phyloP scores from a whole-genome alignment of 805 yeast genomes.

The Zygosaccharomyces bailii region DNA sequence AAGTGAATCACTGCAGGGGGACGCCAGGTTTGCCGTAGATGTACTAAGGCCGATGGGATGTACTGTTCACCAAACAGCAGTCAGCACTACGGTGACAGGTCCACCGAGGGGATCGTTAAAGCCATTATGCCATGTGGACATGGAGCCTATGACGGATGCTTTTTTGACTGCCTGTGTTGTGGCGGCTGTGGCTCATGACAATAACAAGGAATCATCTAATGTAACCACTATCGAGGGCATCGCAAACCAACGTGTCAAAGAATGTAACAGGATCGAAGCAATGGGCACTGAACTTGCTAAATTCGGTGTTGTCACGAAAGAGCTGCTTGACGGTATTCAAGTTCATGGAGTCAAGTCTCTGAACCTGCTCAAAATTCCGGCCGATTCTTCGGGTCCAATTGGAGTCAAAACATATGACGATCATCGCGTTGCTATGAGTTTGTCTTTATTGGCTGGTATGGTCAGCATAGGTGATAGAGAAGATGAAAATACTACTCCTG shows the following conservation, averaged over 20 bases:
- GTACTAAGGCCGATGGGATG: slow-evolving; percentile 96
- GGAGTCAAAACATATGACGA: slow-evolving; percentile 86
- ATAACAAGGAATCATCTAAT: slow-evolving; percentile 38
- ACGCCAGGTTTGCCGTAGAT: slow-evolving; percentile 92
- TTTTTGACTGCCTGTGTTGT: slow-evolving; percentile 94
- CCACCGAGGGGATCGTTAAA: slow-evolving; percentile 67
- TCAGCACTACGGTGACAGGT: slow-evolving; percentile 89
- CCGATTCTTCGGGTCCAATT: slow-evolving; percentile 37
- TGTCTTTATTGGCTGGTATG: slow-evolving; percentile 81
- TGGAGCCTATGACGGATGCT: slow-evolving; percentile 99
- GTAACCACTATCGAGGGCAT: slow-evolving; percentile 87
- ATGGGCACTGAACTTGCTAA: slow-evolving; percentile 86
- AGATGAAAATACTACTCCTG: slow-evolving; percentile 40
- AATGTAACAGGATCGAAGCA: slow-evolving; percentile 93
- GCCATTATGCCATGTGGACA: slow-evolving; percentile 76
- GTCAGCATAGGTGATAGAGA: slow-evolving; percentile 31
- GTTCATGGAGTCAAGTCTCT: slow-evolving; percentile 63
- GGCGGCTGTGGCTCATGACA: slow-evolving; percentile 80
- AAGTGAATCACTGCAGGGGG: slow-evolving; percentile 88
- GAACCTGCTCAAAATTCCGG: slow-evolving; percentile 52
- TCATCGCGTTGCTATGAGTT: slow-evolving; percentile 97
- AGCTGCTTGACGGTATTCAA: slow-evolving; percentile 88
- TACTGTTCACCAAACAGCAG: slow-evolving; percentile 71
- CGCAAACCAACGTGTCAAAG: slow-evolving; percentile 97
- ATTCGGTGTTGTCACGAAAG: slow-evolving; percentile 83